Evolutionary conservation across 371 early-diverging fungal genomes (phyloP), one percentile per base, ranked within the genome.

Genomic region (Mortierella sp.): DNA sequence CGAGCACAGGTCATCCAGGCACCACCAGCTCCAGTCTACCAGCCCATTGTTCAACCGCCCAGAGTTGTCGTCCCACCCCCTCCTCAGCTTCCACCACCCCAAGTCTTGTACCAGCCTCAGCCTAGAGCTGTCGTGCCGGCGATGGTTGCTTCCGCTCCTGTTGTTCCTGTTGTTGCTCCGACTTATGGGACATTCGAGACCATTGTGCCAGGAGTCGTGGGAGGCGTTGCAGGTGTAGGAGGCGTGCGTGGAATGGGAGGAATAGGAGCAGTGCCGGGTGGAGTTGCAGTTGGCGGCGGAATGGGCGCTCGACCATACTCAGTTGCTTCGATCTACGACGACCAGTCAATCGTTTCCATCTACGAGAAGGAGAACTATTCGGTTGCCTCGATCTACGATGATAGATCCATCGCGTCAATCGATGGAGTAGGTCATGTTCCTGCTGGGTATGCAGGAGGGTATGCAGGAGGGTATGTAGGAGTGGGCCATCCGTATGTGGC

Each of bases 271-370:
- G 4, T 64, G 13, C 40, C n/a, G 9, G 55, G 52, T 10, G 65
- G 58, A 7, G 48, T 39, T 9, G 65, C 16, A 24, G 53, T 34
- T 16, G 74, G 58, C 6, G 61, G 63, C 5, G 72, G 48, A 16
- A 50, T 68, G 8, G 68, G 39, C 24, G 66, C 31, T 24, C 55
- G 71, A 31, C 34, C 68, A 14, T 58, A 72, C 24, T 73, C 77
- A 11, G 64, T 77, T 41, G 81, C 77, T n/a, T 80, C 81, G 2
- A 70, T 80, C 48, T 76, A 79, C 50, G 72, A 64, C 19, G 73
- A 72, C 47, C 77, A 61, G 39, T 78, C 79, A 1, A 41, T 70
- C 13, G 70, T 64, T 4, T 78, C 77, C 16, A 63, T 77, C 6
- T 77, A 73, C 29, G 79, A 74, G 26, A 67, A 37, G 24, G 80